These are phyloP conservation scores for Erodium moschatum DNA, from an alignment of 441 rosid species.

Conservation along the genomic window DNA sequence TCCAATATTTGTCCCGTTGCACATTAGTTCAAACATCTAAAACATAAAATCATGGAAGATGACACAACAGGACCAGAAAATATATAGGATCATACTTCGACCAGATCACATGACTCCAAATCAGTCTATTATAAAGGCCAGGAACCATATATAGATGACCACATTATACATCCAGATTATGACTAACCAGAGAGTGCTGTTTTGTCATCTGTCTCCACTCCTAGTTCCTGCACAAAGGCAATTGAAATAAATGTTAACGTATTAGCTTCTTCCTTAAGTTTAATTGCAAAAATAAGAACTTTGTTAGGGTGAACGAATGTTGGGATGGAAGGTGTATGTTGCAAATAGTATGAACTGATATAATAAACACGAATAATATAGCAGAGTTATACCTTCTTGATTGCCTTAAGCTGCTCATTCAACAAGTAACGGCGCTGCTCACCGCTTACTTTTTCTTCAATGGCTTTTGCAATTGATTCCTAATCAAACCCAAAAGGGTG, in stretches of 20 bases:
- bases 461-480: conserved; percentile 97
- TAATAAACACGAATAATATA: conserved; percentile 8
- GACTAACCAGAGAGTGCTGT: conserved; percentile 67
- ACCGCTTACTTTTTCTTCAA: conserved; percentile 94
- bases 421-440: conserved; percentile 97
- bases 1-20: neutral
- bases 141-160: neutral
- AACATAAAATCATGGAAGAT: neutral
- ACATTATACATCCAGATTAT: neutral
- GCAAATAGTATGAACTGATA: no score
- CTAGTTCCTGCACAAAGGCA: conserved; percentile 58
- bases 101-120: neutral
- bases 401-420: conserved; percentile 95
- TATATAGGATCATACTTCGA: neutral
- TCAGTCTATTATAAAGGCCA: neutral
- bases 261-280: no score
- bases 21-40: neutral
- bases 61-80: neutral
- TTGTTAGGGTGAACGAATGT: no score
- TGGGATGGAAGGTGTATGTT: no score
- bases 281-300: no score
- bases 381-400: conserved; percentile 66
- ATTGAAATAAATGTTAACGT: conserved; percentile 10
- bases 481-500: conserved; percentile 25
- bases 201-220: conserved; percentile 78